Conservation (phyloP, 225 moss, liverwort and hornwort species). For the Sphagnum tenellum region DNA sequence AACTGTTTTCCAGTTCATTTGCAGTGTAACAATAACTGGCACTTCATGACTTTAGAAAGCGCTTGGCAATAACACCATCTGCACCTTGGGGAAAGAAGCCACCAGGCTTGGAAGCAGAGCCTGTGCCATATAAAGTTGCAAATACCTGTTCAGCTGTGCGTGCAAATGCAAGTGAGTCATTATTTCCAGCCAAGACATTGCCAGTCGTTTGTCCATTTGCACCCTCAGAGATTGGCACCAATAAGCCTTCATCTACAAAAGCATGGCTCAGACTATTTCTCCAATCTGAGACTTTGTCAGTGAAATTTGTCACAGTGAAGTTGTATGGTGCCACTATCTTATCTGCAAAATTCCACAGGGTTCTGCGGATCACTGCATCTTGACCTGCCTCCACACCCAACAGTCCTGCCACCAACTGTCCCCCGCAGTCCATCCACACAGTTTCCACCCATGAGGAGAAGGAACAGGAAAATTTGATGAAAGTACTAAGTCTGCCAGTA, state of each 20-base stretch:
- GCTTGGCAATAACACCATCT: conserved; percentile 8
- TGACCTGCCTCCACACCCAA: conserved; percentile 42
- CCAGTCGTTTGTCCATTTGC: conserved; percentile 4
- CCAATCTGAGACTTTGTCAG: conserved; percentile 18
- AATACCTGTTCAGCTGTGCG: conserved; percentile 15
- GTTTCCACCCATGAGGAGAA: too few relatives aligned
- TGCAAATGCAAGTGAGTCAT: conserved; percentile 30
- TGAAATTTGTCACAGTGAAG: conserved; percentile 31
- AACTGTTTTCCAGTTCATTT: too few relatives aligned
- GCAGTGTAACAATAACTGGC: too few relatives aligned
- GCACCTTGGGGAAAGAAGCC: conserved; percentile 45
- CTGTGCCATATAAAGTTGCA: conserved; percentile 56
- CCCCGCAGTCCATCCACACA: too few relatives aligned
- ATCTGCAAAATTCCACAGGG: conserved; percentile 25
- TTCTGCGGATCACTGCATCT: conserved; percentile 35
- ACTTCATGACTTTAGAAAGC: too few relatives aligned
- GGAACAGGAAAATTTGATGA: too few relatives aligned
- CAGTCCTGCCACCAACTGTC: conserved; percentile 37
- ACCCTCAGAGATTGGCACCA: background rate
- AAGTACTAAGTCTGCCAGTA: too few relatives aligned
- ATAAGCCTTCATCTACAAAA: conserved; percentile 24
- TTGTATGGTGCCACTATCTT: conserved; percentile 32
- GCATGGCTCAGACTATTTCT: conserved; percentile 1
- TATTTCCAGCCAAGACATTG: conserved; percentile 27
- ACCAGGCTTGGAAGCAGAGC: conserved; percentile 56